phyloP scores from a whole-genome alignment of 78 protist species.

The Dictyostelium citrinum region DNA sequence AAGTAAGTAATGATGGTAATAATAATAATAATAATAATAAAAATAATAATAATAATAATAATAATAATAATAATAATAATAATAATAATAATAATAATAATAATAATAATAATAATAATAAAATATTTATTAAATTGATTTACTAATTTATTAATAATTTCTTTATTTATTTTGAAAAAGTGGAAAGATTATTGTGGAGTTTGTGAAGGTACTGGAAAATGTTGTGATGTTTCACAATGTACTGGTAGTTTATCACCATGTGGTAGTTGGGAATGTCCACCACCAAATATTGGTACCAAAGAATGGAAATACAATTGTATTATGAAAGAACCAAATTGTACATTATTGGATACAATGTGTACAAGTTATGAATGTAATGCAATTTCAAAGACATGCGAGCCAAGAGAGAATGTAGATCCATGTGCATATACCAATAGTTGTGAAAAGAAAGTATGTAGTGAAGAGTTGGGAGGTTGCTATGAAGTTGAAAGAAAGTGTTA shows the following conservation, averaged over 20 bases:
- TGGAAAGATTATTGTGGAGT: conserved; percentile 65
- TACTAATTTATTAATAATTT: neutral
- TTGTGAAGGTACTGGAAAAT: conserved; percentile 60
- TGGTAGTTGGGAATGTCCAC: conserved; percentile 14
- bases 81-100: neutral
- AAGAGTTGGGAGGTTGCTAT: conserved; percentile 12
- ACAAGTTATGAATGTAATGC: neutral
- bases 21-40: neutral
- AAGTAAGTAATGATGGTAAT: neutral
- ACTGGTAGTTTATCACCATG: conserved; percentile 3
- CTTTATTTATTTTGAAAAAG: neutral
- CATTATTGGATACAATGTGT: neutral
- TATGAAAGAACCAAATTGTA: neutral
- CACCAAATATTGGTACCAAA: neutral
- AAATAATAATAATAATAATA: neutral
- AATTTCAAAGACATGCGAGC: neutral
- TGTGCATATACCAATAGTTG: neutral
- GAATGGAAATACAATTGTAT: neutral
- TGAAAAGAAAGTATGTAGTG: neutral
- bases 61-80: neutral
- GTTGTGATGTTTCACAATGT: neutral
- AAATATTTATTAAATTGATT: too few species aligned
- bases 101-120: neutral
- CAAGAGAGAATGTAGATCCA: neutral
- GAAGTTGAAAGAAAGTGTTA: neutral